A percentile compares a stretch with the other conserved stretches of the same genome.
Conservation (phyloP, 768 basidiomycete species). For the Hericium coralloides region DNA sequence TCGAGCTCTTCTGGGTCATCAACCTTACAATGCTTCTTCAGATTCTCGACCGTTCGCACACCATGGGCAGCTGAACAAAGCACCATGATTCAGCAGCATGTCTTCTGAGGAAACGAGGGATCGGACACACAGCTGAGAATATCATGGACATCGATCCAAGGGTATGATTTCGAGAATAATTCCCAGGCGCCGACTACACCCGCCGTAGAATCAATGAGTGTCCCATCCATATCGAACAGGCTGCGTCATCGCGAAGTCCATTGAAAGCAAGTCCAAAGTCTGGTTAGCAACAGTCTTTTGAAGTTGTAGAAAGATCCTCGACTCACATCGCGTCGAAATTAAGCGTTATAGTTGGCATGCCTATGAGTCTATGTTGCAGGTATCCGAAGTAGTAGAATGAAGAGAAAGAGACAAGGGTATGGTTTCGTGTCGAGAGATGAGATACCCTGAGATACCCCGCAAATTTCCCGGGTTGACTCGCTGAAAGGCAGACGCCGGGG, state of each 20-base stretch:
- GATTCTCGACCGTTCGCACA: conserved; percentile 76
- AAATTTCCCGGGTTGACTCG: no score
- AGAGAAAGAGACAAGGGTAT: no score
- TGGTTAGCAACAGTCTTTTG: not conserved
- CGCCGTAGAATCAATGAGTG: conserved; percentile 72
- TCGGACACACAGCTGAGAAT: conserved; percentile 51
- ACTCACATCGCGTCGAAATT: conserved; percentile 34
- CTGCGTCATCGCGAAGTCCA: conserved; percentile 24
- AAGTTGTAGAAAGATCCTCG: not conserved
- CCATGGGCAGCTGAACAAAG: conserved; percentile 61
- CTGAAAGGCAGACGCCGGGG: no score
- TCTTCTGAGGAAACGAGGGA: not conserved
- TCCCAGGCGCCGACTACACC: conserved; percentile 82
- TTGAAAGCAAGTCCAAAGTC: no score
- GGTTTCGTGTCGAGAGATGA: no score
- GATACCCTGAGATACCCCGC: no score
- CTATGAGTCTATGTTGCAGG: not conserved
- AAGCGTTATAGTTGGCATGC: conserved; percentile 8
- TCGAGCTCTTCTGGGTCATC: conserved; percentile 59
- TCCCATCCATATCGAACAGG: conserved; percentile 81
- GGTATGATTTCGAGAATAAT: conserved; percentile 63
- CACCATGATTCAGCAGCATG: not conserved
- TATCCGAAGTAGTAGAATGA: no score
- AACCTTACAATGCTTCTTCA: conserved; percentile 62
- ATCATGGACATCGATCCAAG: conserved; percentile 46